Evolutionary conservation across 306 rosid genomes (phyloP).

Genomic region (Cajanus cajan): DNA sequence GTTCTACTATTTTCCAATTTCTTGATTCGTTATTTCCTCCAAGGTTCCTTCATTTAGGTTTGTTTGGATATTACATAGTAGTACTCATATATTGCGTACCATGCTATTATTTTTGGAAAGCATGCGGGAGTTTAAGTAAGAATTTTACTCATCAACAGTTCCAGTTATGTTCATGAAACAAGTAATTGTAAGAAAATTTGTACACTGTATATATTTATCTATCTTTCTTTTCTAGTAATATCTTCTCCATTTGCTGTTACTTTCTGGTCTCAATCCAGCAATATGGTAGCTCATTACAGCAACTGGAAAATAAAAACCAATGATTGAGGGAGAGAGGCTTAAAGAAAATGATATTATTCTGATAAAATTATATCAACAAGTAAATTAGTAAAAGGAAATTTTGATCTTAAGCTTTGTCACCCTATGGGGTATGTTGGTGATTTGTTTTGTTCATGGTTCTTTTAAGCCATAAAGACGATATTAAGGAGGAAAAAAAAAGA

Average conservation of each 20-base stretch:
- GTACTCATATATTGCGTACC: slow-evolving; percentile 31
- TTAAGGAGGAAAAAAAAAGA: no score
- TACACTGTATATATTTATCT: slow-evolving; percentile 5
- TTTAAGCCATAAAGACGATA: no score
- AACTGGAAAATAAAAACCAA: not conserved
- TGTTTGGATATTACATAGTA: slow-evolving; percentile 30
- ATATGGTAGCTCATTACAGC: not conserved
- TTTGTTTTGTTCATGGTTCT: no score
- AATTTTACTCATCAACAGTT: not conserved
- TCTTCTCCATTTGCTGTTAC: not conserved
- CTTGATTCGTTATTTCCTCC: slow-evolving; percentile 23
- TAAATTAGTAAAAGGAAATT: no score
- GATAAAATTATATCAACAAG: no score
- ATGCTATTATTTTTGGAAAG: slow-evolving; percentile 44
- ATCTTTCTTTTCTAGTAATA: not conserved
- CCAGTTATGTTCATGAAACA: slow-evolving; percentile 29
- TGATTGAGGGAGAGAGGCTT: not conserved
- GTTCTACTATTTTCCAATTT: slow-evolving; percentile 20
- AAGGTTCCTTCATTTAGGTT: slow-evolving; percentile 11
- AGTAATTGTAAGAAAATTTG: not conserved
- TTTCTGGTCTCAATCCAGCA: not conserved
- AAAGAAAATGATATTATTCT: not conserved
- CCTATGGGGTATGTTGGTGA: no score
- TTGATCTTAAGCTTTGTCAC: no score
- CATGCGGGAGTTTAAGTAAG: slow-evolving; percentile 33